Evolutionary conservation across 768 basidiomycete species (phyloP).

Genomic region (Lentinula lateritia): DNA sequence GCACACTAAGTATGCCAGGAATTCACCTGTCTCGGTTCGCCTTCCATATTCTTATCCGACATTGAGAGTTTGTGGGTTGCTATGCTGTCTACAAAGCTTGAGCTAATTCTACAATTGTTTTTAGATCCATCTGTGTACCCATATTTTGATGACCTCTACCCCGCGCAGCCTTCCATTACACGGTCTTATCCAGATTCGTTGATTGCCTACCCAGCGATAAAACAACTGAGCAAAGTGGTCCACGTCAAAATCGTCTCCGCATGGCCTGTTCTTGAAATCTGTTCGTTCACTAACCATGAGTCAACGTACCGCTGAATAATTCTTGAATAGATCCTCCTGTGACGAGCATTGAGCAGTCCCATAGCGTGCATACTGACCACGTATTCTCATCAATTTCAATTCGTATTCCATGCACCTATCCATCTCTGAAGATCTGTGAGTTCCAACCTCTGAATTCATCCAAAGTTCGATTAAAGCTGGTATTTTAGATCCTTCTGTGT

Average conservation of each 20-base stretch:
- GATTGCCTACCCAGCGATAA: conserved; percentile 7
- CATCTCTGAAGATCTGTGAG: background rate
- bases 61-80: background rate
- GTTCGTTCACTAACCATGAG: conserved; percentile 7
- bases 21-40: background rate
- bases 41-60: background rate
- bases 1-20: background rate
- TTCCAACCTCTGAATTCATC: background rate
- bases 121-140: conserved; percentile 24
- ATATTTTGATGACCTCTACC: conserved; percentile 27
- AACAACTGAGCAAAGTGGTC: background rate
- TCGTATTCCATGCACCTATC: background rate
- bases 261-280: conserved; percentile 19
- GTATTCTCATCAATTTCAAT: background rate
- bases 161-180: conserved; percentile 6
- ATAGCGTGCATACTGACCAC: background rate
- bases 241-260: background rate
- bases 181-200: background rate
- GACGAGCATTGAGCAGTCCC: background rate
- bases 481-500: conserved; percentile 20
- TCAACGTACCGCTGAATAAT: background rate
- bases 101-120: background rate
- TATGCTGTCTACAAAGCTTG: background rate
- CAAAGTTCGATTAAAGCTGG: background rate
- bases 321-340: background rate